Evolutionary conservation across 768 basidiomycete species (phyloP).

Genomic region (Russula dissimulans): DNA sequence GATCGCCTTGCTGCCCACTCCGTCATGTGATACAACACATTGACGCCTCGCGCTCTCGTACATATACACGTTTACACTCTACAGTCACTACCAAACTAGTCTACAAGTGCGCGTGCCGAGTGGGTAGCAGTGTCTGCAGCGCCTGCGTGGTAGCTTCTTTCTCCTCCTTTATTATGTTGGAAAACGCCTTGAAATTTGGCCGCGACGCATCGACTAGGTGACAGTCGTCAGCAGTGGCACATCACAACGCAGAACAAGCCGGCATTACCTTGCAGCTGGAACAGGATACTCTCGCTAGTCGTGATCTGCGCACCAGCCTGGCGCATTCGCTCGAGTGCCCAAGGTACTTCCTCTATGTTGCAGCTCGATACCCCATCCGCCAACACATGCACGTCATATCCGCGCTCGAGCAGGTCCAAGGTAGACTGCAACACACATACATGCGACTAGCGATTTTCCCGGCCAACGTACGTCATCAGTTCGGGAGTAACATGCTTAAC

Average conservation of each 20-base stretch:
- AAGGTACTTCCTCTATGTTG: slow-evolving; percentile 69
- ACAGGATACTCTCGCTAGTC: slow-evolving; percentile 74
- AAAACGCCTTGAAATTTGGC: slow-evolving; percentile 64
- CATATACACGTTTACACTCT: background rate
- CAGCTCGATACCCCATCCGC: slow-evolving; percentile 82
- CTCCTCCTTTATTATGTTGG: slow-evolving; percentile 66
- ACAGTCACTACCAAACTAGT: background rate
- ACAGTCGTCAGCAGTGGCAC: slow-evolving; percentile 13
- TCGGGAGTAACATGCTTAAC: background rate
- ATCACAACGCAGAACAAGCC: slow-evolving; percentile 9
- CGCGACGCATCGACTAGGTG: slow-evolving; percentile 46
- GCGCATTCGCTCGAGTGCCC: slow-evolving; percentile 62
- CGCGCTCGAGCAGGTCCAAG: slow-evolving; percentile 48
- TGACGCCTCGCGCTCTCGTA: background rate
- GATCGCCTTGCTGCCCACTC: too few species aligned
- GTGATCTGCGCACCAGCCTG: slow-evolving; percentile 67
- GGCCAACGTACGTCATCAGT: background rate
- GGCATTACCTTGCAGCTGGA: slow-evolving; percentile 58
- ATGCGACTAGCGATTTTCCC: slow-evolving; percentile 48
- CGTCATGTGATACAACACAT: background rate
- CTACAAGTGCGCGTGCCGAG: background rate
- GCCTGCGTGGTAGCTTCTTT: slow-evolving; percentile 48
- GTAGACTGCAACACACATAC: slow-evolving; percentile 84
- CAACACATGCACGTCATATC: slow-evolving; percentile 54
- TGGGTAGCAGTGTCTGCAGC: slow-evolving; percentile 27